Conservation (phyloP, 2,329 filamentous ascomycete species). For the Thielaviopsis euricoi region DNA sequence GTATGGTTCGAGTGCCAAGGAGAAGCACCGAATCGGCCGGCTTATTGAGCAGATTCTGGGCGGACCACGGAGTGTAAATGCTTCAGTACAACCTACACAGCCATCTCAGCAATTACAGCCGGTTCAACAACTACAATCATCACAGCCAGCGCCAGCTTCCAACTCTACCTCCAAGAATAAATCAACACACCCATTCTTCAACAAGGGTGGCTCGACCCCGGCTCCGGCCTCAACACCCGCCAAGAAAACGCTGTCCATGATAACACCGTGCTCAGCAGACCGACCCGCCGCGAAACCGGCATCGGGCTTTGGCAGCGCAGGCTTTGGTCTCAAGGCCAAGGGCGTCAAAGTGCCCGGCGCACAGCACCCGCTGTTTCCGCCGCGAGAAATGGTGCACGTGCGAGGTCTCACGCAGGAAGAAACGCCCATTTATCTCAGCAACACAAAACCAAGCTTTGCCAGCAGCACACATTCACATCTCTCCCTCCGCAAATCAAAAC, state of each 20-base stretch:
- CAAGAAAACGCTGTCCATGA: slow-evolving; percentile 28
- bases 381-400: slow-evolving; percentile 45
- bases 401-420: slow-evolving; percentile 26
- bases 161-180: slow-evolving; percentile 18
- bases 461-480: too few species aligned
- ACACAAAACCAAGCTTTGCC: not conserved
- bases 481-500: slow-evolving; percentile 30
- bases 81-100: not conserved
- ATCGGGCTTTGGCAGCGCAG: not conserved
- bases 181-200: slow-evolving; percentile 29
- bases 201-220: slow-evolving; percentile 11
- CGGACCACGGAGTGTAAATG: not conserved
- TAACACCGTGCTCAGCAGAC: slow-evolving; percentile 31
- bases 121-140: not conserved
- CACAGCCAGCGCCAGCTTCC: slow-evolving; percentile 14
- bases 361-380: slow-evolving; percentile 55
- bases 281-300: not conserved
- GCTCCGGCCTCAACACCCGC: slow-evolving; percentile 1
- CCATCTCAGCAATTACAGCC: not conserved
- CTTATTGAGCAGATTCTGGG: slow-evolving; percentile 28
- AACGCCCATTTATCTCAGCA: not conserved
- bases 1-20: slow-evolving; percentile 37
- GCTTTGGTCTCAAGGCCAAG: slow-evolving; percentile 19
- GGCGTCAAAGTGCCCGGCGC: slow-evolving; percentile 48
- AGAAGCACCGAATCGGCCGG: slow-evolving; percentile 33